These are phyloP conservation scores for Dryas integrifolia DNA, from an alignment of 331 rosid genomes.

Conservation along the genomic window DNA sequence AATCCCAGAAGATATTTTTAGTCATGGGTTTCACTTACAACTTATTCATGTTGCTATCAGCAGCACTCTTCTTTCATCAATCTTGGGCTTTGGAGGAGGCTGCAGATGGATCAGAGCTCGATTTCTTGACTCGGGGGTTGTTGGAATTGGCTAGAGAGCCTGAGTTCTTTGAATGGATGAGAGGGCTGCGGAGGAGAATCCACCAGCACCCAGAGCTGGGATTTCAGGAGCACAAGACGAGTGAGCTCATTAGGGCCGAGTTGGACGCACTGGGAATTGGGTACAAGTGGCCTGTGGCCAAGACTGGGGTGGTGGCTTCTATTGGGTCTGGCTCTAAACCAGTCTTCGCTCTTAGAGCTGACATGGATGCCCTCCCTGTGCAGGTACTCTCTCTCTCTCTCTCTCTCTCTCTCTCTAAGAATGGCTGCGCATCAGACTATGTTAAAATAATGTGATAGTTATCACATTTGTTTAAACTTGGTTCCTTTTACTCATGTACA, in stretches of 20 bases:
- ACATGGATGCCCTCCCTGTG: slow-evolving; percentile 49
- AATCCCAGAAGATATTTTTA: background rate
- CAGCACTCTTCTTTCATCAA: background rate
- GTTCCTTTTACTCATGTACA: no score
- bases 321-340: slow-evolving; percentile 32
- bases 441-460: no score
- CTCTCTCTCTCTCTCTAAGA: background rate
- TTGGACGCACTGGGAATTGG: slow-evolving; percentile 39
- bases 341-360: slow-evolving; percentile 41
- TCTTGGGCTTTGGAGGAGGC: background rate
- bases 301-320: slow-evolving; percentile 40
- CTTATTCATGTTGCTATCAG: background rate
- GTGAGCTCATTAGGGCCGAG: slow-evolving; percentile 47
- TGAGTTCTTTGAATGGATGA: slow-evolving; percentile 46
- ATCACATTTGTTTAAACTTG: no score
- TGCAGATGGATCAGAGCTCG: slow-evolving; percentile 23
- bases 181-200: slow-evolving; percentile 35
- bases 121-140: slow-evolving; percentile 22
- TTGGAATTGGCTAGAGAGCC: slow-evolving; percentile 30
- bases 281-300: slow-evolving; percentile 45
- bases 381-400: slow-evolving; percentile 25
- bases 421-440: no score
- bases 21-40: background rate
- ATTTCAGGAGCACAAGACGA: slow-evolving; percentile 43
- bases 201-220: slow-evolving; percentile 48